phyloP scores from a whole-genome alignment of 495 filamentous ascomycete species.

The Penicillium coffeae region DNA sequence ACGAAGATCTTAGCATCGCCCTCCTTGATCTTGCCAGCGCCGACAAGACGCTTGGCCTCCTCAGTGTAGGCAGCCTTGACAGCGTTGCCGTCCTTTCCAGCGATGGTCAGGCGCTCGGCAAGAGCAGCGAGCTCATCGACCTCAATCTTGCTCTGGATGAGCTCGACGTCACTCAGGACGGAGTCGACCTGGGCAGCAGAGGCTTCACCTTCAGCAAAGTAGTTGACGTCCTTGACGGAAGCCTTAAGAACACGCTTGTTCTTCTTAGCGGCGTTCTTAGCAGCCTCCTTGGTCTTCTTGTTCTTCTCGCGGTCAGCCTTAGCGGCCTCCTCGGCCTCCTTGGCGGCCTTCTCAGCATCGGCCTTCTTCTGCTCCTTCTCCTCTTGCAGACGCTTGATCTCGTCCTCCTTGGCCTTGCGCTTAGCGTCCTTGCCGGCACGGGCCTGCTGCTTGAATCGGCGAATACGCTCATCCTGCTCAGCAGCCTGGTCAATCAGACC shows the following conservation, averaged over 20 bases:
- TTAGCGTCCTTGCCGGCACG: constrained; percentile 93
- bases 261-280: constrained; percentile 98
- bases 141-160: constrained; percentile 85
- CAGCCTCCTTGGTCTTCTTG: constrained; percentile 97
- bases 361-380: constrained; percentile 73
- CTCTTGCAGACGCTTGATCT: constrained; percentile 76
- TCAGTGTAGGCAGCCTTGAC: constrained; percentile 65
- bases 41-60: constrained; percentile 70
- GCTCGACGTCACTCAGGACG: constrained; percentile 81
- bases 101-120: constrained; percentile 63
- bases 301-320: constrained; percentile 74
- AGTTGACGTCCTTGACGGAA: constrained; percentile 94
- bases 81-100: constrained; percentile 52
- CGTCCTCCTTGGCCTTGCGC: constrained; percentile 84
- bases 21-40: constrained; percentile 78
- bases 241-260: constrained; percentile 93
- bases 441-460: constrained; percentile 88
- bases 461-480: constrained; percentile 86
- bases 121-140: constrained; percentile 80
- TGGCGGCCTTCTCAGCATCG: constrained; percentile 69
- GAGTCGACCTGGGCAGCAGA: constrained; percentile 70
- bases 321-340: constrained; percentile 80
- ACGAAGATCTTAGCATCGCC: constrained; percentile 60
- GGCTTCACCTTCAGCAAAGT: constrained; percentile 65
- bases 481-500: constrained; percentile 83